Percentiles rank a stretch among this genome's conserved stretches.
These are phyloP conservation scores for Sparassis latifolia DNA, from an alignment of 1,284 basidiomycete genomes.

Conservation along the genomic window DNA sequence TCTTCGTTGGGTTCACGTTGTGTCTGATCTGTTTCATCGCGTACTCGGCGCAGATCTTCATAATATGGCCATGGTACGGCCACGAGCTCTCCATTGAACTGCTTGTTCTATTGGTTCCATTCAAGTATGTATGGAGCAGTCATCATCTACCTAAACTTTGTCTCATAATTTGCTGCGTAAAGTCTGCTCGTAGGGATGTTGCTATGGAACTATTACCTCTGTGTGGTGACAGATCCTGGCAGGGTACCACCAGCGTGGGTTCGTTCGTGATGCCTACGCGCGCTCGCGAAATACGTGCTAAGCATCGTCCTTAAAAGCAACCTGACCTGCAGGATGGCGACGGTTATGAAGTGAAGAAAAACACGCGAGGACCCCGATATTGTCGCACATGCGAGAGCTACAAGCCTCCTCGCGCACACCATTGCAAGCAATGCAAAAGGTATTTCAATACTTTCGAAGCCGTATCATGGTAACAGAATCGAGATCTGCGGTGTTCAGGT, in stretches of 20 bases:
- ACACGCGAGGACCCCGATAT: constrained; percentile 73
- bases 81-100: constrained; percentile 65
- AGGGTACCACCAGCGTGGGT: constrained; percentile 81
- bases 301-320: constrained; percentile 37
- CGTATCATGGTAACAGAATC: too few relatives aligned
- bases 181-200: constrained; percentile 75
- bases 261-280: constrained; percentile 20
- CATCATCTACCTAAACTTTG: constrained; percentile 2
- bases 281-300: not conserved
- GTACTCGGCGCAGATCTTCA: constrained; percentile 82
- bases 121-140: constrained; percentile 63
- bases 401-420: constrained; percentile 79
- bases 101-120: constrained; percentile 69
- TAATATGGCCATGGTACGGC: constrained; percentile 92
- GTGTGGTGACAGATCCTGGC: constrained; percentile 79
- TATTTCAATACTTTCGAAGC: constrained; percentile 20
- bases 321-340: constrained; percentile 65
- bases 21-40: constrained; percentile 84
- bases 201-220: constrained; percentile 84
- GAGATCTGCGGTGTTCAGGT: constrained; percentile 34
- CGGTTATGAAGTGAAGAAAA: constrained; percentile 82
- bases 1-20: constrained; percentile 67
- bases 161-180: constrained; percentile 3
- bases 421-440: constrained; percentile 82
- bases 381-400: constrained; percentile 75